Base-by-base conservation (phyloP, 192 early-diverging fungal species). In the Podila clonocystis region DNA sequence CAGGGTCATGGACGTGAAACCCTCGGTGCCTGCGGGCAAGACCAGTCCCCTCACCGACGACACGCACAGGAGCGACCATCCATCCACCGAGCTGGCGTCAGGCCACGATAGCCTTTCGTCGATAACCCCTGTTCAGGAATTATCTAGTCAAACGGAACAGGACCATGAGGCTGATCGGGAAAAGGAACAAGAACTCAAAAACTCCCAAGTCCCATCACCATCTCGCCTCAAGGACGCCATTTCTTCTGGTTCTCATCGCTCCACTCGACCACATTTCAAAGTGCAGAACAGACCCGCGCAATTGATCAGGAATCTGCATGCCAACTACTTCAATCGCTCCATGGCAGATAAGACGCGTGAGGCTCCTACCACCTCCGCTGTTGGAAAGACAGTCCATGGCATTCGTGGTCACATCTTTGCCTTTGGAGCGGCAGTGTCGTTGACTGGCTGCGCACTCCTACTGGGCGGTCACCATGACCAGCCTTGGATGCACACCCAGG, bases 241-340 rank as follows among this genome's bases (percentile, higher is more conserved):
- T 33, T 19, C 13, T 58, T 19, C 13, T 58, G 52, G 30, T 36
- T 24, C 19, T 24, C n/a, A 45, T 22, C 58, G 24, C 15, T 6
- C 49, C 31, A 45, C 61, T 15, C 30, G 49, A 29, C 24, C 33
- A 5, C 62, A 64, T 26, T 78, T 78, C 64, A 78, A 57, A 26
- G 36, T 78, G 29, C 68, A 58, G 31, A 68, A 61, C 33, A 24
- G 77, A 52, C 77, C 77, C 7, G 77, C 70, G 2, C 77, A 69
- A 26, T 31, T 80, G 50, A 80, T 80, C 70, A 80, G 77, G 60
- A 80, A 80, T 33, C 61, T 80, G 9, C 77, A 80, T 45, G 77
- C 77, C 33, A 80, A 58, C 62, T 80, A 80, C 29, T 73, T 80
- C 62, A 72, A 60, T 19, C 65, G 38, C 0, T 63, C 29, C 20